Evolutionary conservation across 1,284 basidiomycete genomes (phyloP).

Genomic region (Macrocystidia cucumis): DNA sequence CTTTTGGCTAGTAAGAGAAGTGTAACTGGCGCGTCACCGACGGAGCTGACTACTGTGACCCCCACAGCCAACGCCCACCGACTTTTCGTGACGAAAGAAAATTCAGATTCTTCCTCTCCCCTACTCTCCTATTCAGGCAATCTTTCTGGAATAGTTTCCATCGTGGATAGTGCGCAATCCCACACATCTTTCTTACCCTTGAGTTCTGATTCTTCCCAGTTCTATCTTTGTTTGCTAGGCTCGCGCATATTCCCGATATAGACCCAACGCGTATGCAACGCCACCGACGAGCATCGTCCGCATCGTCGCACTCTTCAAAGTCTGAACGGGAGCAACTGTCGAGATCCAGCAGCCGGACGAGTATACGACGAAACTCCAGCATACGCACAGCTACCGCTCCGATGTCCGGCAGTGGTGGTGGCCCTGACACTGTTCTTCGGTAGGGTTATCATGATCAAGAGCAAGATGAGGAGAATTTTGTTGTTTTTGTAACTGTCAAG

Average conservation of each 20-base stretch:
- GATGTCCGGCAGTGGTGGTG: conserved; percentile 7
- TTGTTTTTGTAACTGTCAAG: too few relatives aligned
- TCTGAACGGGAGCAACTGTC: conserved; percentile 28
- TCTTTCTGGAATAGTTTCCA: conserved; percentile 67
- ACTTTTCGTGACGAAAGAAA: conserved; percentile 65
- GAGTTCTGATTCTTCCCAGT: conserved; percentile 29
- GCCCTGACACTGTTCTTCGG: too few relatives aligned
- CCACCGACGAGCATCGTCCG: conserved; percentile 64
- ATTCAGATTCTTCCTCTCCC: conserved; percentile 34
- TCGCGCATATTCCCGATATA: conserved; percentile 61
- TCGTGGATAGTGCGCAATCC: conserved; percentile 59
- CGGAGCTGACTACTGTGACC: conserved; percentile 2
- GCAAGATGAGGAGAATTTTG: too few relatives aligned
- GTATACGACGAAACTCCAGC: conserved; percentile 33
- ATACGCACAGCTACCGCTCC: conserved; percentile 13
- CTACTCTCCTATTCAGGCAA: conserved; percentile 36
- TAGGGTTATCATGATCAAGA: too few relatives aligned
- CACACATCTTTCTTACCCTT: conserved; percentile 1
- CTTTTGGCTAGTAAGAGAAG: conserved; percentile 65
- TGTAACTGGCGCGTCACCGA: too few relatives aligned
- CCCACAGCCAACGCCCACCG: conserved; percentile 65
- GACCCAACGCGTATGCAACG: conserved; percentile 69
- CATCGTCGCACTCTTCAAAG: conserved; percentile 38
- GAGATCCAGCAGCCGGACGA: conserved; percentile 49
- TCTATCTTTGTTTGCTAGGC: conserved; percentile 63